A percentile compares a stretch with the other conserved stretches of the same genome.
Evolutionary conservation across 805 yeast genomes (phyloP).

Genomic region (Candida sithepensis): DNA sequence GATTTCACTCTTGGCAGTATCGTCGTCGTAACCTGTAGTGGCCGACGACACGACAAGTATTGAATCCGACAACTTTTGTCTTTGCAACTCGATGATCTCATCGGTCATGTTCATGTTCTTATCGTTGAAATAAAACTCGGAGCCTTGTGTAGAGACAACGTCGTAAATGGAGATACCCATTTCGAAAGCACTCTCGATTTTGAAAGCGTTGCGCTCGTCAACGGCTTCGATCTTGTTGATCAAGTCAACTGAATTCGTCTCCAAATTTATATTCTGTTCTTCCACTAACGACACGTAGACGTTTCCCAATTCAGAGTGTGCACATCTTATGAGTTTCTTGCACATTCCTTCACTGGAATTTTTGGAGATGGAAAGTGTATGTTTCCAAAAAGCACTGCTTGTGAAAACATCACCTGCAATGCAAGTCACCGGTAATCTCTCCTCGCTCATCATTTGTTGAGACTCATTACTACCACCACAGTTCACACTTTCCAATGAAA

Average conservation of each 20-base stretch:
- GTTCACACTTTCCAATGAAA: not conserved
- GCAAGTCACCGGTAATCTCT: not conserved
- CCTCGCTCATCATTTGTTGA: not conserved
- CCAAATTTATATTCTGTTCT: slow-evolving; percentile 4
- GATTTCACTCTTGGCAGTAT: not conserved
- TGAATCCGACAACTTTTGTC: slow-evolving; percentile 5
- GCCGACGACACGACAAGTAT: slow-evolving; percentile 11
- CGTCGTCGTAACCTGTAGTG: slow-evolving; percentile 1
- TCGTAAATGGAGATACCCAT: slow-evolving; percentile 9
- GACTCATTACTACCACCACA: no score
- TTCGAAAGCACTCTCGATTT: slow-evolving; percentile 11
- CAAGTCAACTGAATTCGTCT: not conserved
- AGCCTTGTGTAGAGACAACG: slow-evolving; percentile 2
- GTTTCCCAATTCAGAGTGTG: slow-evolving; percentile 6
- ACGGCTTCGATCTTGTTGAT: slow-evolving; percentile 1
- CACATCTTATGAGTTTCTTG: not conserved
- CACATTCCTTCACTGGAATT: not conserved
- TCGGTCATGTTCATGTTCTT: slow-evolving; percentile 4
- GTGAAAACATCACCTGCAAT: not conserved
- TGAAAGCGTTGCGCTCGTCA: not conserved
- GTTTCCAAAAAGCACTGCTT: not conserved
- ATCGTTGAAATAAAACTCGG: slow-evolving; percentile 8
- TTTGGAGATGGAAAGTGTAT: not conserved
- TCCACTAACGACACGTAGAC: slow-evolving; percentile 7
- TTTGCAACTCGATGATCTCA: slow-evolving; percentile 2